A percentile compares a stretch with the other conserved stretches of the same genome.
phyloP scores from a whole-genome alignment of 2,329 filamentous ascomycete genomes.

The Colletotrichum cordylinicola region DNA sequence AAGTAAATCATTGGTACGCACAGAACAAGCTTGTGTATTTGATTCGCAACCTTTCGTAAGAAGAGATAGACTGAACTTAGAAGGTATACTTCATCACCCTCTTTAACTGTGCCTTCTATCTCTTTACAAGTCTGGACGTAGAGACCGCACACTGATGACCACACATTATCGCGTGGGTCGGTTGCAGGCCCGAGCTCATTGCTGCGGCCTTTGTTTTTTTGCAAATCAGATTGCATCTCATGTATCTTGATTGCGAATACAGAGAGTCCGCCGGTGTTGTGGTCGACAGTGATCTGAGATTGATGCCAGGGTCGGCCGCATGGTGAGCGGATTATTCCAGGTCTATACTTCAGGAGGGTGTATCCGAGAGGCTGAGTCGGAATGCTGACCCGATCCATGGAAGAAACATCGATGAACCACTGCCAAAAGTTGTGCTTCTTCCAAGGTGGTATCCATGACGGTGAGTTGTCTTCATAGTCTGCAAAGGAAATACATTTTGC shows the following conservation, averaged over 20 bases:
- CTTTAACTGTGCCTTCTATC: background rate
- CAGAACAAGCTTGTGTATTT: background rate
- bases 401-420: background rate
- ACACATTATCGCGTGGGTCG: background rate
- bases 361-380: too few relatives aligned
- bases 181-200: too few relatives aligned
- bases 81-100: background rate
- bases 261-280: background rate
- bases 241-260: background rate
- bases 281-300: background rate
- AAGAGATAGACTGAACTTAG: background rate
- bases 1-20: background rate
- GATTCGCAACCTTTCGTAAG: background rate
- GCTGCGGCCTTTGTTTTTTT: background rate
- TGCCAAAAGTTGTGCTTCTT: background rate
- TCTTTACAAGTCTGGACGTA: background rate
- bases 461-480: background rate
- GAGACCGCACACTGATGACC: background rate
- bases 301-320: background rate
- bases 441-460: background rate
- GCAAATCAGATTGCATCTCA: background rate
- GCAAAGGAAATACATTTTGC: background rate
- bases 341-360: too few relatives aligned
- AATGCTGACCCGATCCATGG: background rate
- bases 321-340: background rate